Evolutionary conservation across 1,284 basidiomycete species (phyloP), one percentile per base, ranked within the genome.

Genomic region (Athelia sp.): DNA sequence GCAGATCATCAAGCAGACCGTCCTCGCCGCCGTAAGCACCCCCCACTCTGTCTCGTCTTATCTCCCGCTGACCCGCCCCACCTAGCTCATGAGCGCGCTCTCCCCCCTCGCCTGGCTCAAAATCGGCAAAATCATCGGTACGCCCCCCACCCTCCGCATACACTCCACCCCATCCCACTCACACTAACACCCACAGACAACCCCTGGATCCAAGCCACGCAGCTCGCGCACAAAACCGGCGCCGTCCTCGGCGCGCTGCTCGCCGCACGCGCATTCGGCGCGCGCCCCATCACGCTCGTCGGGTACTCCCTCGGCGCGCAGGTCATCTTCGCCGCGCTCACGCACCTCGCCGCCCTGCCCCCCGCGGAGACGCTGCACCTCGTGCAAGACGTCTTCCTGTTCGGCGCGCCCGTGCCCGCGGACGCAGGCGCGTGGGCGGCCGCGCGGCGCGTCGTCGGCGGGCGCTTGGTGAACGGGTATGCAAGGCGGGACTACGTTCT

Each of bases 301-400:
- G 80, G 79, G 8, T 82, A 79, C 58, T 81, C 78, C 10, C 68
- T 82, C 32, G 78, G 79, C 26, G 72, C 76, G 14, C 49, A 54
- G 19, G 53, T 56, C 3, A 50, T 56, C n/a, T 47, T 52, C 26
- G 58, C 59, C 43, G 56, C 55, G 3, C 50, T 65, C 40, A 61
- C 62, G 43, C 60, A 62, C 50, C 56, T 68, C 15, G 57, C 66
- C 4, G 53, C 66, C 11, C 66, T 76, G 14, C 70, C 73, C 1
- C 70, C 76, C 3, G 58, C 67, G 4, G 59, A 74, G 52, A 79
- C 77, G 1, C 52, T 61, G 13, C 71, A 76, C 52, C 62, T 90
- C 49, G 76, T 90, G 14, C 79, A 90, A 59, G 86, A 90, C 59
- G 86, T 88, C 15, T 88, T 77, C 62, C 71, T 90, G 10, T 85